Base-by-base conservation (phyloP, 1,284 basidiomycete genomes). In the Meira miltonrushii region DNA sequence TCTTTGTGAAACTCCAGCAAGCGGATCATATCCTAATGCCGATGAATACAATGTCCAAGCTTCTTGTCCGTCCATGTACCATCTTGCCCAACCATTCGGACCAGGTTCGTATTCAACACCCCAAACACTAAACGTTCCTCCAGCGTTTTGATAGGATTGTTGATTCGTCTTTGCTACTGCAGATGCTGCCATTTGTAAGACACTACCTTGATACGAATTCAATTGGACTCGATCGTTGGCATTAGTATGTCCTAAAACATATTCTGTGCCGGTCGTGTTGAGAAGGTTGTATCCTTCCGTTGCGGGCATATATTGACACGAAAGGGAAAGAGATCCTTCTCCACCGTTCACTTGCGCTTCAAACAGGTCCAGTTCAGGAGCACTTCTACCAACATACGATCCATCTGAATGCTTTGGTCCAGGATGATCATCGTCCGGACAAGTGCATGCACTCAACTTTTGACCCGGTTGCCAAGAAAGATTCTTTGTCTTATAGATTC, bases 351-450 rank as follows among this genome's bases (percentile, higher is more conserved):
- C 59, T 33, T 58, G 54, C 4, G 87, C 88, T 76, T 91, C 88
- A 60, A 90, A 82, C 39, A 90, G 80, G 79, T 90, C 88, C 58
- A 94, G 91, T 79, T 93, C 90, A 5, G 90, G 91, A 0, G 90
- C 88, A 0, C 86, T 82, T 37, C 91, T 84, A 1, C 68, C 76
- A 12, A 68, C 66, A 58, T 60, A 73, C 0, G 66, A 55, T 3
- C 75, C 75, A 43, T 76, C 71, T 17, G 60, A 37, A 17, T 66
- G 59, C 19, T 47, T 56, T 1, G 72, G 75, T 1, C 76, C 76
- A 2, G 76, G 76, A 40, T 78, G 76, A 56, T 77, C 75, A 21
- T 58, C 62, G 12, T 61, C 56, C 15, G 41, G 21, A 55, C 76
- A 77, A 15, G 76, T 77, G 55, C 76, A 78, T 17, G 68, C 40